Evolutionary conservation across 208 protist species (phyloP).

Genomic region (Trypanosoma platydactyli): DNA sequence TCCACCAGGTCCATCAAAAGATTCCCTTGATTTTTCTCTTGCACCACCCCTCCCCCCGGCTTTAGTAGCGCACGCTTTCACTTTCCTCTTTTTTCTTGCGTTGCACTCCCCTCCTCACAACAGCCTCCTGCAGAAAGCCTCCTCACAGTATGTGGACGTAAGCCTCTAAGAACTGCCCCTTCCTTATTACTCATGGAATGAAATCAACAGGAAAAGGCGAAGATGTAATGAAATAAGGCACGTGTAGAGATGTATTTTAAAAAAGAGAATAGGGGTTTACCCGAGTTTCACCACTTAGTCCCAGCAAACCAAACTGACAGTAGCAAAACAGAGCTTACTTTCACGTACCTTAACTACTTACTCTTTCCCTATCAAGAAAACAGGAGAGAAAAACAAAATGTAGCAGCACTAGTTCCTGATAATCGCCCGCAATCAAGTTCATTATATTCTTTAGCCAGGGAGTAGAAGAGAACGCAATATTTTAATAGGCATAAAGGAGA

Average conservation of each 20-base stretch:
- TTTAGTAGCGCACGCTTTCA: background rate
- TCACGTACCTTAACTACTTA: too few relatives aligned
- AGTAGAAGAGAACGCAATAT: too few relatives aligned
- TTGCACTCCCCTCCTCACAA: background rate
- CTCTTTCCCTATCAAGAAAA: background rate
- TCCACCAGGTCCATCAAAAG: constrained; percentile 1
- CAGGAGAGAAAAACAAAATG: background rate
- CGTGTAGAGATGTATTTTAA: background rate
- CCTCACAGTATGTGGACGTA: too few relatives aligned
- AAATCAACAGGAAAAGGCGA: constrained; percentile 6
- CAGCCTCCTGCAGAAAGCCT: too few relatives aligned
- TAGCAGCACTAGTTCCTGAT: background rate
- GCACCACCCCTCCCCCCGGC: background rate
- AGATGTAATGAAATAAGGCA: background rate
- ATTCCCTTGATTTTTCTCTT: background rate
- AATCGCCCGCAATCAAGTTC: too few relatives aligned
- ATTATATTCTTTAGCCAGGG: too few relatives aligned
- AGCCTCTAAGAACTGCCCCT: too few relatives aligned
- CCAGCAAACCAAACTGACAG: background rate
- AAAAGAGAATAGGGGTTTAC: too few relatives aligned
- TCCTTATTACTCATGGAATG: background rate
- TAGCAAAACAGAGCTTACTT: too few relatives aligned
- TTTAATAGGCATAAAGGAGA: too few relatives aligned
- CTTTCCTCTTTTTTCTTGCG: constrained; percentile 1
- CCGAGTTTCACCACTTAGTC: too few relatives aligned